Conservation (phyloP, 805 yeast genomes). For the Yamadazyma laniorum region DNA sequence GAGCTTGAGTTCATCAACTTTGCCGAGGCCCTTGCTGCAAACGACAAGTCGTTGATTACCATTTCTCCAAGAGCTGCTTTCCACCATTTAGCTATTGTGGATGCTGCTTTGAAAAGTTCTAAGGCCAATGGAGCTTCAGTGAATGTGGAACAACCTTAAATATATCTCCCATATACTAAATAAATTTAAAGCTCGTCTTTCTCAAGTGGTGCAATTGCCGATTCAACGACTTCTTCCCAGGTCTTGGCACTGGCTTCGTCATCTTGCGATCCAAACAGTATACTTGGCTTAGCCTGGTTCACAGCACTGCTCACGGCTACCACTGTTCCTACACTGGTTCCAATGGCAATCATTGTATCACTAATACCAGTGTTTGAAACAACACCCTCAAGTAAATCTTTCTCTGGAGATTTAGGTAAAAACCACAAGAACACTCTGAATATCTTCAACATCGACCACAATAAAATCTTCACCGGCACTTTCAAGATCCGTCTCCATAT, state of each 20-base stretch:
- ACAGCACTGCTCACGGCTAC: too few relatives aligned
- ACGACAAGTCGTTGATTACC: conserved; percentile 56
- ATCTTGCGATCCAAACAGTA: too few relatives aligned
- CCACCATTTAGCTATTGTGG: conserved; percentile 91
- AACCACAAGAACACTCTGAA: conserved; percentile 27
- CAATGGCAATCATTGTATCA: not conserved
- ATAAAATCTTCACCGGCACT: conserved; percentile 40
- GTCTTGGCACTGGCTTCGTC: not conserved
- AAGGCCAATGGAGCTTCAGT: conserved; percentile 50
- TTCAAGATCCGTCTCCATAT: conserved; percentile 48
- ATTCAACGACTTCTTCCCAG: conserved; percentile 5
- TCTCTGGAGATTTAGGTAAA: conserved; percentile 9
- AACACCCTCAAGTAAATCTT: not conserved
- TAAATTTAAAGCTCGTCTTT: conserved; percentile 10
- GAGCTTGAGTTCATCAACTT: conserved; percentile 49
- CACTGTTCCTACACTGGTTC: too few relatives aligned
- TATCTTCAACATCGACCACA: conserved; percentile 47
- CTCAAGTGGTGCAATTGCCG: not conserved
- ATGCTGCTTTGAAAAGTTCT: conserved; percentile 77
- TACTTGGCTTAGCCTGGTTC: too few relatives aligned
- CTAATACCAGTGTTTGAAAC: not conserved
- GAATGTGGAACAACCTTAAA: conserved; percentile 12
- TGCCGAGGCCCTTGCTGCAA: conserved; percentile 55
- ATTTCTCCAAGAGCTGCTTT: conserved; percentile 76
- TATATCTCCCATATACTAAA: not conserved